Conservation (phyloP, 305 asterid species). For the Fraxinus greggii region DNA sequence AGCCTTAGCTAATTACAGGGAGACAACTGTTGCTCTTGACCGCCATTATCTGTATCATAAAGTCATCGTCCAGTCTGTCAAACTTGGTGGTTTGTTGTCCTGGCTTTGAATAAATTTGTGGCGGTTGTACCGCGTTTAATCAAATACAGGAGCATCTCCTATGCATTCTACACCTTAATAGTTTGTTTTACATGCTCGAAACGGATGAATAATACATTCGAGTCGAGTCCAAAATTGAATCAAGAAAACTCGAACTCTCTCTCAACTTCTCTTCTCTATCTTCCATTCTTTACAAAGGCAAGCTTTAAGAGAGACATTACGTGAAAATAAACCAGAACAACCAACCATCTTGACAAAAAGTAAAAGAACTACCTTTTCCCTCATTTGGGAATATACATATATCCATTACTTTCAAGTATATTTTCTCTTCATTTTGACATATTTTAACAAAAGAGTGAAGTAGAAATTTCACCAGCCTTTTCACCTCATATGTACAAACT, state of each 20-base stretch:
- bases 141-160: neutral
- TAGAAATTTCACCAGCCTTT: constrained; percentile 20
- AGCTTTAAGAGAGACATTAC: neutral
- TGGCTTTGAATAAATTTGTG: neutral
- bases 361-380: neutral
- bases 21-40: neutral
- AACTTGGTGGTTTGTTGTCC: neutral
- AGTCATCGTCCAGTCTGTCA: neutral
- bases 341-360: neutral
- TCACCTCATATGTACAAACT: constrained; percentile 33
- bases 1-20: too few relatives aligned
- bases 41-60: neutral
- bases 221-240: neutral
- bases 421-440: neutral
- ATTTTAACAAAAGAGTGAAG: constrained; percentile 6
- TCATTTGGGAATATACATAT: neutral
- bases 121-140: neutral
- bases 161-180: neutral
- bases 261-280: neutral
- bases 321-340: neutral
- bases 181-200: neutral
- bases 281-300: neutral
- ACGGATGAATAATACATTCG: neutral
- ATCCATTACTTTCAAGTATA: neutral
- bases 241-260: neutral